Evolutionary conservation across 176 grass and related monocot genomes (phyloP).

Genomic region (Musa beccarii): DNA sequence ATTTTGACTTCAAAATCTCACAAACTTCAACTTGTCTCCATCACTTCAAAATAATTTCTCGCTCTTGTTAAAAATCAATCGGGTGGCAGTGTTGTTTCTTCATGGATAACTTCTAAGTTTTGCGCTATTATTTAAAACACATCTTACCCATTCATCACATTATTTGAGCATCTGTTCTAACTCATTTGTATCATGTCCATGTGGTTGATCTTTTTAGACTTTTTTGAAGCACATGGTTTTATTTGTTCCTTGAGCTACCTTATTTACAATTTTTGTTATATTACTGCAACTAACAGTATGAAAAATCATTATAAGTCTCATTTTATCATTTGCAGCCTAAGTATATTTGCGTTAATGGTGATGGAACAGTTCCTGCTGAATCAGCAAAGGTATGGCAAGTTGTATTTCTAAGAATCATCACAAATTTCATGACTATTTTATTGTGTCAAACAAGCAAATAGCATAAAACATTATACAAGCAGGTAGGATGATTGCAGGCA

Average conservation of each 20-base stretch:
- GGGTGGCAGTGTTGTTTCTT: background rate
- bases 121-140: no score
- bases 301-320: background rate
- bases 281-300: background rate
- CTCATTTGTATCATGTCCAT: background rate
- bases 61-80: background rate
- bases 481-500: no score
- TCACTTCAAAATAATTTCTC: background rate
- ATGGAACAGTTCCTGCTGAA: constrained; percentile 84
- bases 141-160: no score
- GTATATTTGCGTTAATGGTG: constrained; percentile 78
- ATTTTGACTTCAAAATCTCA: background rate
- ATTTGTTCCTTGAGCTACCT: background rate
- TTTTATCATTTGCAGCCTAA: constrained; percentile 34
- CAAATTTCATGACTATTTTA: background rate
- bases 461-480: no score
- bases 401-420: background rate
- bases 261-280: background rate
- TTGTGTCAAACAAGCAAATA: no score
- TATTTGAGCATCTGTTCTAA: no score
- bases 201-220: background rate
- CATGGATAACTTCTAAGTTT: no score
- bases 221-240: background rate
- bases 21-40: background rate
- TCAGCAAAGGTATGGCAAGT: constrained; percentile 66